Percentiles rank a stretch among this genome's conserved stretches.
Evolutionary conservation across 2,329 filamentous ascomycete species (phyloP).

Genomic region (Stylonectria norvegica): DNA sequence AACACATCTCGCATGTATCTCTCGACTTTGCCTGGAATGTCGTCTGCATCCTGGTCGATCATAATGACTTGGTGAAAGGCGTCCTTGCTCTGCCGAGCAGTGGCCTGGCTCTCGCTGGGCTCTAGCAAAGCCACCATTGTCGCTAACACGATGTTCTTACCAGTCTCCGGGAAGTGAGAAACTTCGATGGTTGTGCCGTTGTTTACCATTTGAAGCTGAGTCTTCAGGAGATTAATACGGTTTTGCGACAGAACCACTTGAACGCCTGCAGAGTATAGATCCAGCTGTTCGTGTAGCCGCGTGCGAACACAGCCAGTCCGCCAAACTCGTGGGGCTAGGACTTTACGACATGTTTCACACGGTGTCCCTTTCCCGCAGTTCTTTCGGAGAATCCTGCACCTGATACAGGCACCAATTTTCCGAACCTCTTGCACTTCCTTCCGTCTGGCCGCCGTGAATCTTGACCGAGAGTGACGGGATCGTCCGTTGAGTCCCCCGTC

Average conservation of each 20-base stretch:
- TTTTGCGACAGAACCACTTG: conserved; percentile 61
- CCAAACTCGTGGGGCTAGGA: conserved; percentile 63
- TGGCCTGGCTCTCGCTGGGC: conserved; percentile 35
- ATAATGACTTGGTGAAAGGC: conserved; percentile 45
- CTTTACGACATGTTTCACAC: conserved; percentile 61
- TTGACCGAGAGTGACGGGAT: conserved; percentile 52
- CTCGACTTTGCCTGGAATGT: conserved; percentile 57
- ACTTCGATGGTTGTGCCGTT: conserved; percentile 52
- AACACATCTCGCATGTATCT: conserved; percentile 58
- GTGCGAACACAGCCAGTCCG: conserved; percentile 61
- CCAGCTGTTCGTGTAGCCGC: conserved; percentile 58
- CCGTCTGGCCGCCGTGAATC: conserved; percentile 56
- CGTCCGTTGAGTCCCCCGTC: conserved; percentile 44
- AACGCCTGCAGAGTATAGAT: conserved; percentile 61
- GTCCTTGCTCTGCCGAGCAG: conserved; percentile 33
- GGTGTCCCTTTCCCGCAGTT: conserved; percentile 62
- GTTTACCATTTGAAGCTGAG: conserved; percentile 46
- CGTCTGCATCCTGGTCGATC: conserved; percentile 59
- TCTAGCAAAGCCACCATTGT: conserved; percentile 32
- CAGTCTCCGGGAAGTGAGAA: conserved; percentile 55
- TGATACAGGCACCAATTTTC: conserved; percentile 62
- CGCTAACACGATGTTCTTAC: conserved; percentile 40
- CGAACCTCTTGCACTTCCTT: conserved; percentile 64
- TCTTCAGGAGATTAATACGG: conserved; percentile 54
- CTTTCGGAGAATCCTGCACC: conserved; percentile 63